Evolutionary conservation across 345 rosid genomes (phyloP).

Genomic region (Pugionium dolabratum): DNA sequence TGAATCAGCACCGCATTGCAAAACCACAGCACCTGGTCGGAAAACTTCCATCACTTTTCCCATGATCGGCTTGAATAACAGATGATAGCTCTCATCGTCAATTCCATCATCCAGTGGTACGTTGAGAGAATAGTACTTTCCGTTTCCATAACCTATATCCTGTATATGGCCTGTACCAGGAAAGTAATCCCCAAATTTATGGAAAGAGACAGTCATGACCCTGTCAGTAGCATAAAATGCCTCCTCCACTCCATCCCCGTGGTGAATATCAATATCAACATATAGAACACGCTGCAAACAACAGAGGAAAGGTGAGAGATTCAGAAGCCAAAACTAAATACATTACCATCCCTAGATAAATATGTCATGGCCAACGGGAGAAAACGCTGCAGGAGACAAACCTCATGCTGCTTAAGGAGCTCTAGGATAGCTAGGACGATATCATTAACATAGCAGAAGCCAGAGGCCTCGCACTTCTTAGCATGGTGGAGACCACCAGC

Average conservation of each 20-base stretch:
- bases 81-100: slow-evolving; percentile 74
- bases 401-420: slow-evolving; percentile 75
- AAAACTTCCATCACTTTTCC: slow-evolving; percentile 68
- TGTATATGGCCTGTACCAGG: slow-evolving; percentile 65
- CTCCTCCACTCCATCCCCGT: slow-evolving; percentile 73
- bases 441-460: slow-evolving; percentile 67
- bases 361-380: background rate
- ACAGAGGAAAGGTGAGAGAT: slow-evolving; percentile 13
- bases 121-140: slow-evolving; percentile 66
- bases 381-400: slow-evolving; percentile 27
- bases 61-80: slow-evolving; percentile 63
- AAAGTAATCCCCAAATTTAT: slow-evolving; percentile 71
- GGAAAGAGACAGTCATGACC: slow-evolving; percentile 75
- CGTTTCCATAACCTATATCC: slow-evolving; percentile 55
- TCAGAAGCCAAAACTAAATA: background rate
- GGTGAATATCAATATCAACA: slow-evolving; percentile 73
- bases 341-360: background rate
- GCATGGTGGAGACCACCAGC: slow-evolving; percentile 79
- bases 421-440: slow-evolving; percentile 72
- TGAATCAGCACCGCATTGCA: slow-evolving; percentile 73
- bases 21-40: slow-evolving; percentile 65
- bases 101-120: slow-evolving; percentile 77
- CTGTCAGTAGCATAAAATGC: slow-evolving; percentile 75
- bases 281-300: slow-evolving; percentile 59
- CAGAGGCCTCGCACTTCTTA: slow-evolving; percentile 56